phyloP scores from a whole-genome alignment of 2,329 filamentous ascomycete species.

The Ciborinia camelliae region DNA sequence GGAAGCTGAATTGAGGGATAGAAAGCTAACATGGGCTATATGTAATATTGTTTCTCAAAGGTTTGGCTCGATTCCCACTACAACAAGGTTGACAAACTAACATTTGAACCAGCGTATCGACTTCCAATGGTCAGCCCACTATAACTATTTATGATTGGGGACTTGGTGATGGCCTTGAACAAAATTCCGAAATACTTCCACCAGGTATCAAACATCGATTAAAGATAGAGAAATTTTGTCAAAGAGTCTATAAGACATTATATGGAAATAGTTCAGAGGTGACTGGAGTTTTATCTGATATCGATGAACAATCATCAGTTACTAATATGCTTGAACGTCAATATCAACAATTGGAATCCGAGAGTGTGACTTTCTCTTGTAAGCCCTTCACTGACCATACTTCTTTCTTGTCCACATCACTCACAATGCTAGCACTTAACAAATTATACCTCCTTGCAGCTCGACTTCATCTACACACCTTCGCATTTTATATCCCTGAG shows the following conservation, averaged over 20 bases:
- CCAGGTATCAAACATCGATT: conserved; percentile 49
- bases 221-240: conserved; percentile 55
- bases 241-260: conserved; percentile 53
- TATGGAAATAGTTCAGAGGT: conserved; percentile 52
- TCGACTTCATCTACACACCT: conserved; percentile 25
- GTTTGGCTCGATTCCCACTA: conserved; percentile 35
- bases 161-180: conserved; percentile 43
- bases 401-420: neutral
- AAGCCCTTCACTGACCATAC: neutral
- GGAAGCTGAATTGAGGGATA: conserved; percentile 42
- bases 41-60: conserved; percentile 67
- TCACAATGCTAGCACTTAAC: conserved; percentile 22
- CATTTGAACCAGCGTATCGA: conserved; percentile 50
- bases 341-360: conserved; percentile 16
- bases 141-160: conserved; percentile 60
- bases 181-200: conserved; percentile 47
- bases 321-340: conserved; percentile 41
- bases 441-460: conserved; percentile 27
- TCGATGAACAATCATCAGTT: conserved; percentile 41
- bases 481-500: conserved; percentile 27
- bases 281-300: conserved; percentile 40
- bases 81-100: neutral
- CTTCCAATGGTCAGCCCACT: conserved; percentile 65
- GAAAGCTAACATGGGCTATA: conserved; percentile 63
- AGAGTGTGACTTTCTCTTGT: conserved; percentile 17